These are phyloP conservation scores for Hydrangea macrophylla DNA, from an alignment of 148 eudicot genomes.

Conservation along the genomic window DNA sequence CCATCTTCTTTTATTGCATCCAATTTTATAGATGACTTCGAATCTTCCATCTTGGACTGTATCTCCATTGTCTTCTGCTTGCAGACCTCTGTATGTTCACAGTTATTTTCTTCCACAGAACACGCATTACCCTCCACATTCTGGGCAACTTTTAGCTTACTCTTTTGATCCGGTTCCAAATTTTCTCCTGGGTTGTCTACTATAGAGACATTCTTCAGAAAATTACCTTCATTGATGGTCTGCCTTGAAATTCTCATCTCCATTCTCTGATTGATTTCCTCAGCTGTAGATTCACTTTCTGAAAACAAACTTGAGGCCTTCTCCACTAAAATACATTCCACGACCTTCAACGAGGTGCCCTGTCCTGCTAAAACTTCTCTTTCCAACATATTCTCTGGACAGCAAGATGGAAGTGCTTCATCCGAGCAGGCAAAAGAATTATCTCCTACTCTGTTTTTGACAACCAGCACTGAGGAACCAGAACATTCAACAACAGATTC, in stretches of 20 bases:
- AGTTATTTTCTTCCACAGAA: background rate
- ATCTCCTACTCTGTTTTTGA: background rate
- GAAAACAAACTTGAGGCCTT: constrained; percentile 1
- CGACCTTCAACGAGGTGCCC: constrained; percentile 10
- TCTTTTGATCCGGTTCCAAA: constrained; percentile 9
- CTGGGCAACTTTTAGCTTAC: background rate
- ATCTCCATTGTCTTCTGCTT: constrained; percentile 17
- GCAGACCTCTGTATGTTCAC: background rate
- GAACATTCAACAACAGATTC: background rate
- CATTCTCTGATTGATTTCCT: constrained; percentile 1
- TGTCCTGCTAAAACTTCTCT: background rate
- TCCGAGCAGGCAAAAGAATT: background rate
- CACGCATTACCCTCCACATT: background rate
- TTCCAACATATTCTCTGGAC: background rate
- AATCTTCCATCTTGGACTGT: background rate
- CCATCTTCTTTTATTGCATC: constrained; percentile 18
- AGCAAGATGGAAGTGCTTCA: constrained; percentile 5
- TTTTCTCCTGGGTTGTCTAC: constrained; percentile 6
- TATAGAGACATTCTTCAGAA: constrained; percentile 11
- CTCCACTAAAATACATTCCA: background rate
- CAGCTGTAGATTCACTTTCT: constrained; percentile 1
- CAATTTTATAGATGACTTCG: constrained; percentile 5
- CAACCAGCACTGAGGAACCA: background rate
- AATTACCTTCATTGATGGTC: background rate
- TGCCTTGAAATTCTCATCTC: background rate